Evolutionary conservation across 1,284 basidiomycete genomes (phyloP), one percentile per base, ranked within the genome.

Genomic region (Microbotryum violaceum): DNA sequence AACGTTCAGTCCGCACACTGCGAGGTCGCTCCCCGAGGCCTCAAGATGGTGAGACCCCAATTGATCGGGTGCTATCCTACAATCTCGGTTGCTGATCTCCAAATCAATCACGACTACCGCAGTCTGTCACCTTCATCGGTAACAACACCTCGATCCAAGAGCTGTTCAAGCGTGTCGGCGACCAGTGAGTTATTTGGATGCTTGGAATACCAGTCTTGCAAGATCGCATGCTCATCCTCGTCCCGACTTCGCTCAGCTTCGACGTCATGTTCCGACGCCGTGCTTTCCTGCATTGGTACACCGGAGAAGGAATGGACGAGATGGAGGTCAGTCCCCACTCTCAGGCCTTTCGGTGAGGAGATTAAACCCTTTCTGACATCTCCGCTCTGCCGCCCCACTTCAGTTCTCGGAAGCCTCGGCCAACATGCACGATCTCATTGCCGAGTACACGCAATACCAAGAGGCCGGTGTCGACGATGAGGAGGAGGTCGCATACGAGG

Each of bases 251-350:
- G 20, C 52, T 27, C 20, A 25, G 16, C 18, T 10, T 12, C n/a
- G 45, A 25, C 18, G n/a, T 33, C 27, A n/a, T 48, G 92, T 94
- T 94, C 86, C 89, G 91, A 66, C 83, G 92, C 77, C 96, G 94
- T 82, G 92, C 92, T 53, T 96, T 94, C 86, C 85, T 96, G 84
- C 91, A 96, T 79, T 96, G 91, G 72, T 94, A 96, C 80, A 96
- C 62, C 29, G 62, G 62, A 27, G 62, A 62, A 62, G 70, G 70
- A 44, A 71, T 70, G 70, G 71, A 71, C 64, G 72, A 73, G 67
- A 70, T 73, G 69, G 72, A 84, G 83, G 69, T 44, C 18, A 21
- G 33, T 10, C n/a, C n/a, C 10, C n/a, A 21, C 57, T 9, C 21
- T 49, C 48, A 53, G 23, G 62, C 48, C 8, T 18, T 23, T 45